A percentile compares a stretch with the other conserved stretches of the same genome.
phyloP scores from a whole-genome alignment of 305 asterid genomes.

The Stenogyne calaminthoides region DNA sequence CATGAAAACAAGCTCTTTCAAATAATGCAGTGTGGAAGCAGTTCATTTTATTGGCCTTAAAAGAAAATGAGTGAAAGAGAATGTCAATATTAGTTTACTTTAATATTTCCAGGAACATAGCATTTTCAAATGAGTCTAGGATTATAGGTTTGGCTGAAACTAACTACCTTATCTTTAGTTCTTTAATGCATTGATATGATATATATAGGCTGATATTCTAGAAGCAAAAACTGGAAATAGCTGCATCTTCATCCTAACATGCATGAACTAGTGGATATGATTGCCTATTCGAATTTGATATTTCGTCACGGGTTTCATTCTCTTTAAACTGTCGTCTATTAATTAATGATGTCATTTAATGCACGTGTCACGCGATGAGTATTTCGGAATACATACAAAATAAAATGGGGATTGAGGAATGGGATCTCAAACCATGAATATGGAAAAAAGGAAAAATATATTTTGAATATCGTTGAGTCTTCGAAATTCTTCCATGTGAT shows the following conservation, averaged over 20 bases:
- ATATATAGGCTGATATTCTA: not conserved
- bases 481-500: not conserved
- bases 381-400: too few relatives aligned
- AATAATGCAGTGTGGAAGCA: not conserved
- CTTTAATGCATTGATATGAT: not conserved
- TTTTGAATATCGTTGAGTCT: too few relatives aligned
- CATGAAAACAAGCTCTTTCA: not conserved
- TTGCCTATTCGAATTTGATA: not conserved
- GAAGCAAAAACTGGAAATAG: not conserved
- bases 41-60: not conserved
- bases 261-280: not conserved
- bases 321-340: too few relatives aligned
- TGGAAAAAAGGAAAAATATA: too few relatives aligned
- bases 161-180: not conserved
- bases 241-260: not conserved
- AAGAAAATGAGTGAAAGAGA: not conserved
- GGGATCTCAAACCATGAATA: too few relatives aligned
- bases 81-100: not conserved
- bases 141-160: constrained; percentile 25
- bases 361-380: too few relatives aligned
- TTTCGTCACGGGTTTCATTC: too few relatives aligned
- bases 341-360: too few relatives aligned
- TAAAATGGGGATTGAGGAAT: too few relatives aligned
- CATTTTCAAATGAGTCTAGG: not conserved
- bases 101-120: not conserved